Conservation (phyloP, 2,329 filamentous ascomycete genomes). For the Trichoderma arundinaceum region DNA sequence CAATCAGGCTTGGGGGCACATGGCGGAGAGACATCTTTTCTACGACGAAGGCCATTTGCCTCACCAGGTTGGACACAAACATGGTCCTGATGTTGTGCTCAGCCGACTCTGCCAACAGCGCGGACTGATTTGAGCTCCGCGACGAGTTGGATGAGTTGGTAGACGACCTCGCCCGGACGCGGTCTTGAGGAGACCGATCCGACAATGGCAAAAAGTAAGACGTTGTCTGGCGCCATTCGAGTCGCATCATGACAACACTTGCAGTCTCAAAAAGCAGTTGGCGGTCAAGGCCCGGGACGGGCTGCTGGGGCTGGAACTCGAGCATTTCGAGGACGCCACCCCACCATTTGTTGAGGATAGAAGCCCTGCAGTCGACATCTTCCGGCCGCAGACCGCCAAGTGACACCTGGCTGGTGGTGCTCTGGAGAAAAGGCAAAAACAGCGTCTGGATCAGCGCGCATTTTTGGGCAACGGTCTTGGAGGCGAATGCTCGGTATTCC, state of each 20-base stretch:
- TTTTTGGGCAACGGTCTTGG: constrained; percentile 74
- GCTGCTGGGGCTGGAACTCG: constrained; percentile 69
- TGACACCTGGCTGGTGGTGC: constrained; percentile 70
- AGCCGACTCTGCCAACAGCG: constrained; percentile 67
- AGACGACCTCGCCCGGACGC: constrained; percentile 51
- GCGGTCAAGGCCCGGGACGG: constrained; percentile 82
- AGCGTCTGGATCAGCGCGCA: constrained; percentile 74
- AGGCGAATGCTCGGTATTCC: constrained; percentile 64
- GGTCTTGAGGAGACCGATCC: constrained; percentile 58
- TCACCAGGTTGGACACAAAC: constrained; percentile 79
- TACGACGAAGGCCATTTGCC: constrained; percentile 85
- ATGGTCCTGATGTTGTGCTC: constrained; percentile 89
- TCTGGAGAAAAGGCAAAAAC: constrained; percentile 77
- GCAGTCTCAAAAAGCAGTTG: constrained; percentile 80
- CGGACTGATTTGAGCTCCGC: constrained; percentile 68
- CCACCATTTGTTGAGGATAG: constrained; percentile 92
- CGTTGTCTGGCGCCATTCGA: constrained; percentile 82
- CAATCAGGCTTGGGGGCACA: constrained; percentile 68
- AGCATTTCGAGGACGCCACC: constrained; percentile 80
- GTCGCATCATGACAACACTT: constrained; percentile 82
- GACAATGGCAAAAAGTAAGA: constrained; percentile 68
- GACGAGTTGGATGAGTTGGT: constrained; percentile 64
- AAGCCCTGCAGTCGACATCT: constrained; percentile 79
- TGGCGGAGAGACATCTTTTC: constrained; percentile 85
- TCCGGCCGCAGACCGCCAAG: constrained; percentile 70